A percentile compares a stretch with the other conserved stretches of the same genome.
Evolutionary conservation across 441 rosid species (phyloP).

Genomic region (Capsella rubella): DNA sequence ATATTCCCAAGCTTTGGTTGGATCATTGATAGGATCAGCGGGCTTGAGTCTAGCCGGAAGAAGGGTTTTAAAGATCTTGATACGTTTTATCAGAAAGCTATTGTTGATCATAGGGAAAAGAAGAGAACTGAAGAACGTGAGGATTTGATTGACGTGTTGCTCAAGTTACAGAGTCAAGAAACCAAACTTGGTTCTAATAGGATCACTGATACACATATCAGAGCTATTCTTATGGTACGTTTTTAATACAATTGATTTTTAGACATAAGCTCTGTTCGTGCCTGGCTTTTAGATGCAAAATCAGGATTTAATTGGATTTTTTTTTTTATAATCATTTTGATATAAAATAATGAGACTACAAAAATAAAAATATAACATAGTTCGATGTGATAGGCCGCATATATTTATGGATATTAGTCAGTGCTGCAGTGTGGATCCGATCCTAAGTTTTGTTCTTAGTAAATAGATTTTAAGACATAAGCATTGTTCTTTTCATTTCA

Average conservation of each 20-base stretch:
- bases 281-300: no score
- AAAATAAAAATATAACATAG: no score
- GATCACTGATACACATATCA: constrained; percentile 51
- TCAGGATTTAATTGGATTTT: no score
- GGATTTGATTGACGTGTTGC: constrained; percentile 65
- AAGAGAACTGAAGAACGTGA: constrained; percentile 44
- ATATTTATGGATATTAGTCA: no score
- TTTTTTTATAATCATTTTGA: no score
- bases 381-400: no score
- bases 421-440: no score
- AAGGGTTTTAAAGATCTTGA: constrained; percentile 52
- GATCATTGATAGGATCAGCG: constrained; percentile 39
- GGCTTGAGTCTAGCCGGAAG: constrained; percentile 47
- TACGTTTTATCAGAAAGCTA: constrained; percentile 49
- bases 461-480: no score
- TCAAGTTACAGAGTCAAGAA: constrained; percentile 51
- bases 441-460: no score
- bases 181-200: constrained; percentile 35
- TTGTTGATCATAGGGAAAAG: constrained; percentile 54
- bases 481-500: background rate
- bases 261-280: no score
- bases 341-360: no score
- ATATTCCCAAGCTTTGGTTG: constrained; percentile 43
- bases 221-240: constrained; percentile 62
- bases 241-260: background rate